A percentile compares a stretch with the other conserved stretches of the same genome.
phyloP scores from a whole-genome alignment of 108 stramenopile genomes.

The Cyclotella cryptica region DNA sequence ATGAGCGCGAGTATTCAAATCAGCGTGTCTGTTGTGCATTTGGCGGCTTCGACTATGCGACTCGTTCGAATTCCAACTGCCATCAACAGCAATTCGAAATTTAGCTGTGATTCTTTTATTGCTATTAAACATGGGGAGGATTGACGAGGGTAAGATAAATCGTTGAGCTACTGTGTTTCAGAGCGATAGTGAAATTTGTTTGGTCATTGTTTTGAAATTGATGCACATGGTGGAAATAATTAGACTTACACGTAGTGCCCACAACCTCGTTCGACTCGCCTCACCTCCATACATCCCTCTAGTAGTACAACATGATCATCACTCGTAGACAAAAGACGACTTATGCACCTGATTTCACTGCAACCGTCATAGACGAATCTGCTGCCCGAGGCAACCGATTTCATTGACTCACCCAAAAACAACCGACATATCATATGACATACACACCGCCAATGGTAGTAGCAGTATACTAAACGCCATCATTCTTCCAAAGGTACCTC shows the following conservation, averaged over 20 bases:
- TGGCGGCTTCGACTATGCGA: constrained; percentile 25
- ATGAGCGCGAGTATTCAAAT: constrained; percentile 7
- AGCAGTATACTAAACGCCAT: not conserved
- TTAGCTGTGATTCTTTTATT: not conserved
- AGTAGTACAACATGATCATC: too few relatives aligned
- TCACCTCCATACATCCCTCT: too few relatives aligned
- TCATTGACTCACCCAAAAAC: too few relatives aligned
- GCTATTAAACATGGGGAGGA: not conserved
- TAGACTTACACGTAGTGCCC: too few relatives aligned
- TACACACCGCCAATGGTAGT: not conserved
- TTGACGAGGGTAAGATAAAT: not conserved
- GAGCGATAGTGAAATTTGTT: not conserved
- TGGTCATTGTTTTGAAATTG: not conserved
- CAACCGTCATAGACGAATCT: too few relatives aligned
- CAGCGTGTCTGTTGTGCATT: constrained; percentile 4
- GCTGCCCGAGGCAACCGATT: too few relatives aligned
- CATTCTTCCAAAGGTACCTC: constrained; percentile 5
- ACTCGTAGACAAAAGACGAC: too few relatives aligned
- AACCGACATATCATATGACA: not conserved
- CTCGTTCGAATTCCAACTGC: constrained; percentile 12
- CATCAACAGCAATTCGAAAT: not conserved
- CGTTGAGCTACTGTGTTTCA: too few relatives aligned
- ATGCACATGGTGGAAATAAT: not conserved
- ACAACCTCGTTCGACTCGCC: too few relatives aligned
- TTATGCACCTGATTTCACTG: too few relatives aligned